Evolutionary conservation across 441 rosid genomes (phyloP).

Genomic region (Breynia disticha): DNA sequence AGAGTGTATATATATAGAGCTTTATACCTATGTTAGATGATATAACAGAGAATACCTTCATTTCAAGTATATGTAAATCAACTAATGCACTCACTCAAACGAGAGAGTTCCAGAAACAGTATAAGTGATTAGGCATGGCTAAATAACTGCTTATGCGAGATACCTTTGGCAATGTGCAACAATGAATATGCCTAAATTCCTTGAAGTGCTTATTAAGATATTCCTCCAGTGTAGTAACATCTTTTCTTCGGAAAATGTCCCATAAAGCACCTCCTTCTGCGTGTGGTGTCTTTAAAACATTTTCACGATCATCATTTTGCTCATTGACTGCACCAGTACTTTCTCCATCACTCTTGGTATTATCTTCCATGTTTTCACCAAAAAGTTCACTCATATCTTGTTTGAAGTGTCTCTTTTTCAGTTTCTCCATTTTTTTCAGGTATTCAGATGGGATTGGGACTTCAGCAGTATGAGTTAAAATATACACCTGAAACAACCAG

Average conservation of each 20-base stretch:
- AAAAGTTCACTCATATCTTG: slow-evolving; percentile 56
- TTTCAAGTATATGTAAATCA: too few relatives aligned
- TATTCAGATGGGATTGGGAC: slow-evolving; percentile 14
- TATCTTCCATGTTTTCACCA: slow-evolving; percentile 15
- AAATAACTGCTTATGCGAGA: neutral
- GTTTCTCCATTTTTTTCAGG: slow-evolving; percentile 13
- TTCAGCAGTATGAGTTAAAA: slow-evolving; percentile 59
- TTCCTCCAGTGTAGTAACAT: slow-evolving; percentile 52
- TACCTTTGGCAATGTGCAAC: slow-evolving; percentile 52
- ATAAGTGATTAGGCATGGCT: neutral
- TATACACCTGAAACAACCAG: slow-evolving; percentile 52
- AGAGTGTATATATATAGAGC: too few relatives aligned
- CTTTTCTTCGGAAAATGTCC: slow-evolving; percentile 87
- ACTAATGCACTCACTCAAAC: too few relatives aligned
- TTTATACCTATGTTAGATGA: too few relatives aligned
- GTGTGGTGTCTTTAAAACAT: slow-evolving; percentile 17
- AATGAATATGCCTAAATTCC: slow-evolving; percentile 59
- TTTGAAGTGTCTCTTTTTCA: slow-evolving; percentile 37
- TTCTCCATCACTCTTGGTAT: slow-evolving; percentile 10
- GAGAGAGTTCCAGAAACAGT: neutral
- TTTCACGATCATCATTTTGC: slow-evolving; percentile 14
- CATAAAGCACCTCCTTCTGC: slow-evolving; percentile 66
- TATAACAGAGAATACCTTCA: too few relatives aligned
- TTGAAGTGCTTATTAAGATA: slow-evolving; percentile 52
- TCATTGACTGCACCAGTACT: slow-evolving; percentile 14